These are phyloP conservation scores for Trichoderma gamsii DNA, from an alignment of 495 filamentous ascomycete genomes.

Conservation along the genomic window DNA sequence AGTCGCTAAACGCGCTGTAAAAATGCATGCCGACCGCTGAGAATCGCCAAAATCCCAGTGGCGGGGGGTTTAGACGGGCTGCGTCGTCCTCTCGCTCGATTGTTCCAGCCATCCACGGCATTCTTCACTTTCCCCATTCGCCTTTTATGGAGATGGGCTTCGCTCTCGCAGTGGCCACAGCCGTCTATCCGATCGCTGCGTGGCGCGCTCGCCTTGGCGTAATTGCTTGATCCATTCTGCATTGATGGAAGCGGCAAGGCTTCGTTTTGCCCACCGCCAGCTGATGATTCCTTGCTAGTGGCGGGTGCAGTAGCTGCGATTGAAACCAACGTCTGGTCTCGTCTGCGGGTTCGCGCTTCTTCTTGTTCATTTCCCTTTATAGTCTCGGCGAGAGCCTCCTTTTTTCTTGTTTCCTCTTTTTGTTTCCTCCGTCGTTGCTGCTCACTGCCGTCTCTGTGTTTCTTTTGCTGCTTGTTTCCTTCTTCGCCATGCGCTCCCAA, in stretches of 20 bases:
- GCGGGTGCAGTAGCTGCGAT: too few species aligned
- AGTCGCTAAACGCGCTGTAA: neutral
- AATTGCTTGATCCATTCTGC: neutral
- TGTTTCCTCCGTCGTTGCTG: neutral
- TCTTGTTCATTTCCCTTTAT: neutral
- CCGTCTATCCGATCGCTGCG: constrained; percentile 7
- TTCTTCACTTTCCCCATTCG: too few species aligned
- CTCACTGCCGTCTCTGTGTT: neutral
- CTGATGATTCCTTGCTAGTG: too few species aligned
- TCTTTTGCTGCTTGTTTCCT: neutral
- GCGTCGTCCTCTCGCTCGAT: neutral
- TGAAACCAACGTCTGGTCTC: too few species aligned
- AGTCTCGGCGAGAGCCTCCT: neutral
- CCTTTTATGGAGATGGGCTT: too few species aligned
- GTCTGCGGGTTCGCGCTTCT: neutral
- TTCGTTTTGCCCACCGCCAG: too few species aligned
- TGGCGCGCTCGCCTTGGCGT: neutral
- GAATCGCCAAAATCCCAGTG: too few species aligned
- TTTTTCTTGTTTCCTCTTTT: neutral
- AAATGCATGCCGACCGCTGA: too few species aligned
- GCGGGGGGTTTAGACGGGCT: too few species aligned
- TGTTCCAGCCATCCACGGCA: neutral
- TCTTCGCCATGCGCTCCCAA: neutral
- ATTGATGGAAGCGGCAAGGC: neutral
- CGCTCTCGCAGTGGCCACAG: neutral